A percentile compares a stretch with the other conserved stretches of the same genome.
phyloP scores from a whole-genome alignment of 2,329 filamentous ascomycete genomes.

The Sporothrix dimorphospora region DNA sequence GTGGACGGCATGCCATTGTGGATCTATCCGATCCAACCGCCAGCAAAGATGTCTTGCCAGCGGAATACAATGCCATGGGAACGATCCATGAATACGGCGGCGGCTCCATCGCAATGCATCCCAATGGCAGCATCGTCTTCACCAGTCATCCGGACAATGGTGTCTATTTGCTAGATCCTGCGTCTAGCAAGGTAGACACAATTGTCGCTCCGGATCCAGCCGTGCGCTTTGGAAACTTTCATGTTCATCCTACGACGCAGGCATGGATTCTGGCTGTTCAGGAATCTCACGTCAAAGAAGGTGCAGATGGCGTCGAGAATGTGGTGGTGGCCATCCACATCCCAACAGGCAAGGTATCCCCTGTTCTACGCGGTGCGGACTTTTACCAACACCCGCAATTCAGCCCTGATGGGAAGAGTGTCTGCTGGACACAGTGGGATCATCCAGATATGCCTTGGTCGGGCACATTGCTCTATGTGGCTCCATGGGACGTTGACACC shows the following conservation, averaged over 20 bases:
- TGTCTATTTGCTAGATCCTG: not conserved
- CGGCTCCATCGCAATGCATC: not conserved
- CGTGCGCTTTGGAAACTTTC: not conserved
- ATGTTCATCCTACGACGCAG: not conserved
- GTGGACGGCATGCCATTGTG: not conserved
- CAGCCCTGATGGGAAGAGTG: not conserved
- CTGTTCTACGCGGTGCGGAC: not conserved
- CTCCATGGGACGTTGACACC: not conserved
- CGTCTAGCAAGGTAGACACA: not conserved
- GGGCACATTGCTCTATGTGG: not conserved
- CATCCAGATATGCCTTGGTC: conserved; percentile 10
- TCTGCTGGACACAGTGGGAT: conserved; percentile 10
- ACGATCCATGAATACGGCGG: conserved; percentile 12
- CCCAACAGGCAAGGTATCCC: not conserved
- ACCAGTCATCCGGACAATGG: not conserved
- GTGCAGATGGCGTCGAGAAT: not conserved
- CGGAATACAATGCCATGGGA: not conserved
- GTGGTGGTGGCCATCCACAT: not conserved
- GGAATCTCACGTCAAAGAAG: not conserved
- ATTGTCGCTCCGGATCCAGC: not conserved
- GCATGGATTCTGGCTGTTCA: not conserved
- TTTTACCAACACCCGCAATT: conserved; percentile 15
- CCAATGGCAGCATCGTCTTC: not conserved
- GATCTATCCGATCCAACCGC: not conserved
- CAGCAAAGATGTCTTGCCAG: not conserved